phyloP scores from a whole-genome alignment of 345 rosid genomes.

The Arabidopsis arenosa region DNA sequence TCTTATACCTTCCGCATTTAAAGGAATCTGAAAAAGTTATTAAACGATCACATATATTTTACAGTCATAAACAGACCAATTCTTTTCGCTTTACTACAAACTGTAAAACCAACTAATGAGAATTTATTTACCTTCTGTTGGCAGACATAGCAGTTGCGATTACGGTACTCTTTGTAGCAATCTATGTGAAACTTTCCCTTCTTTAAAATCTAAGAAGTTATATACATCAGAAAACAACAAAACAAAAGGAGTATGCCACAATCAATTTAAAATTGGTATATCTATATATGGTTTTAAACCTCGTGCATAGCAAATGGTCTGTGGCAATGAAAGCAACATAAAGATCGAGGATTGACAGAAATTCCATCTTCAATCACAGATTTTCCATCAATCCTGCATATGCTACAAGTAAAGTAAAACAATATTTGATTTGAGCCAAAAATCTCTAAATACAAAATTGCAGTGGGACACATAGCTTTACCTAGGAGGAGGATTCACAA shows the following conservation, averaged over 20 bases:
- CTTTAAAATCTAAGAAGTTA: constrained; percentile 17
- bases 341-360: constrained; percentile 70
- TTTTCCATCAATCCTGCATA: constrained; percentile 60
- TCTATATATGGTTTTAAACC: constrained; percentile 46
- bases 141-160: constrained; percentile 33
- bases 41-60: constrained; percentile 11
- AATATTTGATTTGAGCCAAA: not conserved
- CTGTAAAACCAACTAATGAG: not conserved
- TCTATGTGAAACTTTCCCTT: constrained; percentile 20
- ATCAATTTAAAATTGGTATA: not conserved
- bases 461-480: constrained; percentile 6
- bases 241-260: not conserved
- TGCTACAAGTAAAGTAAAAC: constrained; percentile 45
- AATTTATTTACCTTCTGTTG: not conserved
- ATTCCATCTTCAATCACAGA: constrained; percentile 58
- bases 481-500: constrained; percentile 32
- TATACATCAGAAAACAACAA: not conserved
- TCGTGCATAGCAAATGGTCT: constrained; percentile 61
- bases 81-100: not conserved
- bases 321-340: constrained; percentile 67
- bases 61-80: constrained; percentile 12
- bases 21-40: constrained; percentile 56
- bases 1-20: constrained; percentile 51
- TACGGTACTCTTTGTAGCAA: constrained; percentile 32
- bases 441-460: not conserved